phyloP scores from a whole-genome alignment of 306 rosid species.

The Cicer chorassanicum region DNA sequence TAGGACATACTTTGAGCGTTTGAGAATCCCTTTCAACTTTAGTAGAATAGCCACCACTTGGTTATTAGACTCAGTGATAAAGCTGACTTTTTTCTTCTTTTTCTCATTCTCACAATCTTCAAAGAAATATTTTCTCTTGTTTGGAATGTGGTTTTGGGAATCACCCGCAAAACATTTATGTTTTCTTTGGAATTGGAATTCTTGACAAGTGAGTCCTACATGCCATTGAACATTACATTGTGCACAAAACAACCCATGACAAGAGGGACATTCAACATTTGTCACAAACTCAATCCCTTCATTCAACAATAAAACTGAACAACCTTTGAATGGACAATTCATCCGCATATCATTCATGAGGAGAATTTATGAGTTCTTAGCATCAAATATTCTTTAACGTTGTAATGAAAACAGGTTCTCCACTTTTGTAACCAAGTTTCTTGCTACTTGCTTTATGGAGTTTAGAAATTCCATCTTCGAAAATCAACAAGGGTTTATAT shows the following conservation, averaged over 20 bases:
- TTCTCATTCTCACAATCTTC: neutral
- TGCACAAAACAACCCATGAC: constrained; percentile 33
- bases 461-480: too few relatives aligned
- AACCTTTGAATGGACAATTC: constrained; percentile 18
- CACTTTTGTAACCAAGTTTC: too few relatives aligned
- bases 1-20: neutral
- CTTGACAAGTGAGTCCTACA: neutral
- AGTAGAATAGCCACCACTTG: too few relatives aligned
- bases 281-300: neutral
- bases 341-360: neutral
- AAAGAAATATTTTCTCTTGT: neutral
- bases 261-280: constrained; percentile 10
- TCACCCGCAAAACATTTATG: too few relatives aligned
- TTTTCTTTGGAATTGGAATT: neutral
- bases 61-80: too few relatives aligned
- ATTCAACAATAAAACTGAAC: constrained; percentile 16
- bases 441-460: too few relatives aligned
- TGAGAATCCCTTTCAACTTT: too few relatives aligned
- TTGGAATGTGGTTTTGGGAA: neutral
- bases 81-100: neutral
- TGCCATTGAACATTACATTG: constrained; percentile 45
- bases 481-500: too few relatives aligned
- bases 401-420: too few relatives aligned
- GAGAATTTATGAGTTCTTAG: too few relatives aligned
- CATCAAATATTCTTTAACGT: too few relatives aligned